Base-by-base conservation (phyloP, 83 land plant species). In the Picea mariana region DNA sequence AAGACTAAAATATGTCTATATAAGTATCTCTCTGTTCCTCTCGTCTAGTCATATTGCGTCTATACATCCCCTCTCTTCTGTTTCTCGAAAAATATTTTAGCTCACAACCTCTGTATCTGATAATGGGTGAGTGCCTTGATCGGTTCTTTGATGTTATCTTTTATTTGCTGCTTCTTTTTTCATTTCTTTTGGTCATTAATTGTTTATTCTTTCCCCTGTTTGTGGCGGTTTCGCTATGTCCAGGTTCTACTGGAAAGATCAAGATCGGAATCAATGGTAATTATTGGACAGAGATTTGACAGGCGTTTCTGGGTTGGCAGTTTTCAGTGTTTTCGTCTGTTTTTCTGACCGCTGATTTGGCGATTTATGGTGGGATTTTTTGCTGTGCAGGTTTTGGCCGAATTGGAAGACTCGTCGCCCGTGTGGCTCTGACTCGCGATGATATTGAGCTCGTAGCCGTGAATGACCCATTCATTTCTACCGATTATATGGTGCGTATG, bases 401-500 rank as follows among this genome's bases (percentile, higher is more conserved):
- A 26, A 87, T 88, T 60, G 90, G 90, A 15, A 68, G 90, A 23
- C 65, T 88, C 38, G 90, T 88, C 12, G 90, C 90, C 1, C 79
- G 90, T 1, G 89, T 88, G 20, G 87, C 82, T 59, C 59, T 88
- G 24, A 79, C 81, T 58, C 82, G 90, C 21, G 86, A 88, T 71
- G 90, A 88, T 68, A 77, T 86, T 27, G 89, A 86, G 38, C 90
- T 88, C 52, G 90, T 88, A n/a, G 90, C 89, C 6, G 90, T 88
- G 8, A 88, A 88, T 71, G 89, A 88, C 79, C 90, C 90, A 12
- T 88, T 88, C 83, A 88, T 88, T 61, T 55, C 82, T 47, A 80
- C 90, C 5, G 90, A 88, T 15, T 88, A 88, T 61, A 88, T 88
- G 90, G 89, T 85, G 49, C 38, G 80, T 24, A 4, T 52, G 58